Percentiles rank a stretch among this genome's conserved stretches.
Evolutionary conservation across 1,139 yeast species (phyloP).

Genomic region (Blastobotrys apis): DNA sequence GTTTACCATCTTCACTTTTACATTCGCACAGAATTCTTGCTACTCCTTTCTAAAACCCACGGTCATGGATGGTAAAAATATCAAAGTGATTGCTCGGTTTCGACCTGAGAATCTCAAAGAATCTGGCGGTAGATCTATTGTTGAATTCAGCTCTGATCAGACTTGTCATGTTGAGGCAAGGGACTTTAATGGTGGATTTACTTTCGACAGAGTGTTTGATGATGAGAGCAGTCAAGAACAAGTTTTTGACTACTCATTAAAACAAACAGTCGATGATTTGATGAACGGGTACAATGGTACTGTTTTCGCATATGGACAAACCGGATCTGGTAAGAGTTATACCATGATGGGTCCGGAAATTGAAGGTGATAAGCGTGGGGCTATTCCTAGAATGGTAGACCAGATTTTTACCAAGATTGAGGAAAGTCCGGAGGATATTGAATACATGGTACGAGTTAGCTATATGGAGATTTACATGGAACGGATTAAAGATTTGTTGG

Average conservation of each 20-base stretch:
- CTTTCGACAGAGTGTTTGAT: slow-evolving; percentile 66
- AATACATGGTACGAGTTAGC: slow-evolving; percentile 65
- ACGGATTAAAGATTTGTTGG: slow-evolving; percentile 59
- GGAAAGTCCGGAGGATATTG: slow-evolving; percentile 47
- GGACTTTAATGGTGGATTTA: slow-evolving; percentile 40
- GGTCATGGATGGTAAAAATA: slow-evolving; percentile 33
- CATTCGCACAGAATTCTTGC: too few species aligned
- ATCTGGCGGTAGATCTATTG: slow-evolving; percentile 11
- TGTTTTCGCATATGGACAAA: slow-evolving; percentile 82
- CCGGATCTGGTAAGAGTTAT: slow-evolving; percentile 82
- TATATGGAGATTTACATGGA: slow-evolving; percentile 85
- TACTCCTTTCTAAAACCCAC: too few species aligned
- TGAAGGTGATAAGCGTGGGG: slow-evolving; percentile 48
- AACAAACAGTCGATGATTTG: slow-evolving; percentile 60
- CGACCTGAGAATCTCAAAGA: slow-evolving; percentile 43
- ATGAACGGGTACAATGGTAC: slow-evolving; percentile 82
- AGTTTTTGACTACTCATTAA: slow-evolving; percentile 57
- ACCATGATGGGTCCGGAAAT: slow-evolving; percentile 71
- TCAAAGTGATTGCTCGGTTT: slow-evolving; percentile 64
- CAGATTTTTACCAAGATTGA: slow-evolving; percentile 57
- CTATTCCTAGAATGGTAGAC: slow-evolving; percentile 70
- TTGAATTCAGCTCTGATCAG: slow-evolving; percentile 18
- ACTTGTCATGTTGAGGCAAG: slow-evolving; percentile 21
- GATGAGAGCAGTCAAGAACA: slow-evolving; percentile 51
- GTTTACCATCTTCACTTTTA: too few species aligned